phyloP scores from a whole-genome alignment of 495 filamentous ascomycete genomes.

The Penicillium nucicola region DNA sequence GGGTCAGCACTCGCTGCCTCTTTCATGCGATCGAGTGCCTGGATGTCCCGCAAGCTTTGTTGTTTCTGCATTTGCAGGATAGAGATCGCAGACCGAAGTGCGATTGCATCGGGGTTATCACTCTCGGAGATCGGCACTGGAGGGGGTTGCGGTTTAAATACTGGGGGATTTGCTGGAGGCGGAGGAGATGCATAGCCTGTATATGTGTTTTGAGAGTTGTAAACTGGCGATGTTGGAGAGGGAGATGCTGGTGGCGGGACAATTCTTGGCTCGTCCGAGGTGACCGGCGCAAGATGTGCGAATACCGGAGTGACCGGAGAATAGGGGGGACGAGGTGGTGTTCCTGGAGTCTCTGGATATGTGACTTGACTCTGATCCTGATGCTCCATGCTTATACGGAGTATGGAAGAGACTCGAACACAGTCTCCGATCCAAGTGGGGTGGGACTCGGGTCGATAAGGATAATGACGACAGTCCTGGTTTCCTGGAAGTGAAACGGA shows the following conservation, averaged over 20 bases:
- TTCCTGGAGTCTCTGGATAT: constrained; percentile 18
- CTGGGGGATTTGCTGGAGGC: constrained; percentile 17
- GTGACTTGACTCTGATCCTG: constrained; percentile 13
- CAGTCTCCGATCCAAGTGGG: neutral
- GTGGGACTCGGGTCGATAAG: constrained; percentile 2
- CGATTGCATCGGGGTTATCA: constrained; percentile 79
- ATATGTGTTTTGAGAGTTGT: constrained; percentile 2
- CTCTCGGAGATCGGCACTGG: constrained; percentile 70
- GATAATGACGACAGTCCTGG: constrained; percentile 13
- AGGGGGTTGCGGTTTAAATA: constrained; percentile 46
- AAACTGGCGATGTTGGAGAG: constrained; percentile 23
- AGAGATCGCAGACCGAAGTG: constrained; percentile 73
- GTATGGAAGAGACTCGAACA: neutral
- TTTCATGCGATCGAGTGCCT: constrained; percentile 60
- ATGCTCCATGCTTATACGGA: constrained; percentile 8
- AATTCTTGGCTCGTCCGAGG: constrained; percentile 29
- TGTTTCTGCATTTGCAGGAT: constrained; percentile 80
- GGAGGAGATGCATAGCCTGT: constrained; percentile 9
- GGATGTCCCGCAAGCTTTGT: constrained; percentile 69
- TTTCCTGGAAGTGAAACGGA: neutral
- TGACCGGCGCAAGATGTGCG: constrained; percentile 36
- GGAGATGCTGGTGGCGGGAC: constrained; percentile 34
- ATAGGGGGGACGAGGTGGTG: constrained; percentile 45
- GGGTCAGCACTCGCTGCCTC: constrained; percentile 64
- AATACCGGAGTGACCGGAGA: constrained; percentile 48